Percentiles rank a stretch among this genome's conserved stretches.
phyloP scores from a whole-genome alignment of 2,329 filamentous ascomycete species.

The Xylaria sp. region DNA sequence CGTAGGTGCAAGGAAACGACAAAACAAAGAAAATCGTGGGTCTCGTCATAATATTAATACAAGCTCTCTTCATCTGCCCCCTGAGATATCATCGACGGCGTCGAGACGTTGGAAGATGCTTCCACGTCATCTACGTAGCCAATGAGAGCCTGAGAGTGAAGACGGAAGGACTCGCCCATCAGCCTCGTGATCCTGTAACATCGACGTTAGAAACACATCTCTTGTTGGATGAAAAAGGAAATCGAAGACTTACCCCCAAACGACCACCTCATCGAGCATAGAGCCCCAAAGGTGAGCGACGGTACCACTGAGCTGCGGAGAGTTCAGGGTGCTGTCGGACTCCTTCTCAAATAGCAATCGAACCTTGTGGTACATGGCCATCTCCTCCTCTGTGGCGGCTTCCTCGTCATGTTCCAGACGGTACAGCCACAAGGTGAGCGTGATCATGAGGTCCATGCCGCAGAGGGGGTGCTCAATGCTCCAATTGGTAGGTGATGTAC shows the following conservation, averaged over 20 bases:
- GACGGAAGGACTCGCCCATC: slow-evolving; percentile 97
- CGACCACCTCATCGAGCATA: slow-evolving; percentile 98
- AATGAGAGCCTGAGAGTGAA: slow-evolving; percentile 92
- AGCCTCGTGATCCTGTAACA: slow-evolving; percentile 82
- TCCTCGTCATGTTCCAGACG: slow-evolving; percentile 99
- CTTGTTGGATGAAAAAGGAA: background rate
- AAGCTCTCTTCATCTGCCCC: slow-evolving; percentile 78
- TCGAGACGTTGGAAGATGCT: slow-evolving; percentile 75
- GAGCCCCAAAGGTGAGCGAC: slow-evolving; percentile 96
- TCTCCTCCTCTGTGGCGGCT: slow-evolving; percentile 83
- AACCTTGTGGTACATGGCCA: slow-evolving; percentile 92
- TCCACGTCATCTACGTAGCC: slow-evolving; percentile 91
- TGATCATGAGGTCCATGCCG: slow-evolving; percentile 96
- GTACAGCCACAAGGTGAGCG: slow-evolving; percentile 97
- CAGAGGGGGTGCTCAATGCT: slow-evolving; percentile 98
- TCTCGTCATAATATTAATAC: slow-evolving; percentile 68
- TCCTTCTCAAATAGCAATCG: slow-evolving; percentile 92
- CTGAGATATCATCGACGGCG: slow-evolving; percentile 77
- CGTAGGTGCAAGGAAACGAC: slow-evolving; percentile 44
- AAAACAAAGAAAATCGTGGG: slow-evolving; percentile 60
- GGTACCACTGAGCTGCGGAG: slow-evolving; percentile 86
- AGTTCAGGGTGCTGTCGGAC: slow-evolving; percentile 80
- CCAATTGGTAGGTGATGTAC: slow-evolving; percentile 98
- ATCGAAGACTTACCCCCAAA: slow-evolving; percentile 87
- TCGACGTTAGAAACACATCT: slow-evolving; percentile 72